Conservation (phyloP, 495 filamentous ascomycete genomes). For the Aspergillus conjunctus region DNA sequence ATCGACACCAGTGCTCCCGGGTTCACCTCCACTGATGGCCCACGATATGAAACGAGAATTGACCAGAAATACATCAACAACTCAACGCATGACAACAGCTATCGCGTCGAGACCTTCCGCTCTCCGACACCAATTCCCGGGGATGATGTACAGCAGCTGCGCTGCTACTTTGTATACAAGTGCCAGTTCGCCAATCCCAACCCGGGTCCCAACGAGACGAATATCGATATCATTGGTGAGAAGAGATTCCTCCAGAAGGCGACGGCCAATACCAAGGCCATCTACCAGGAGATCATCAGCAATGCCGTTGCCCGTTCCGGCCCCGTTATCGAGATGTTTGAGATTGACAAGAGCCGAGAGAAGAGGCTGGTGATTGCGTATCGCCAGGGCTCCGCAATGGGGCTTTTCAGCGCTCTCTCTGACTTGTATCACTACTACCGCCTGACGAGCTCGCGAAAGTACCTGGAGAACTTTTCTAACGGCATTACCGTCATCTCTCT, state of each 20-base stretch:
- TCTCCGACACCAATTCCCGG: constrained; percentile 74
- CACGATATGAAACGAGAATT: constrained; percentile 89
- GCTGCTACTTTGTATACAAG: constrained; percentile 98
- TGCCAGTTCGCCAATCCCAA: constrained; percentile 82
- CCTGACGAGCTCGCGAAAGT: constrained; percentile 92
- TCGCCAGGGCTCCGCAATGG: constrained; percentile 86
- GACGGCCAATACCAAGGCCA: constrained; percentile 88
- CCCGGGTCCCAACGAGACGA: constrained; percentile 73
- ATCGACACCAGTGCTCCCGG: constrained; percentile 96
- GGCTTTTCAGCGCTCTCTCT: constrained; percentile 91
- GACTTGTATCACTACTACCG: constrained; percentile 99
- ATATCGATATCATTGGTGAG: constrained; percentile 88
- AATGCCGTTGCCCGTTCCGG: constrained; percentile 80
- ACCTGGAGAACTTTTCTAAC: constrained; percentile 98
- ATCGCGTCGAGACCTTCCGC: constrained; percentile 95
- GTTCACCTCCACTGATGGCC: constrained; percentile 69
- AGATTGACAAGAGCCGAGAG: constrained; percentile 86
- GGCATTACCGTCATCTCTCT: constrained; percentile 95
- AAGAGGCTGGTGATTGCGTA: constrained; percentile 94
- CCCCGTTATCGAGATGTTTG: constrained; percentile 96
- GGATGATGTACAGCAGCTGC: constrained; percentile 73
- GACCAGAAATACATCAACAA: constrained; percentile 91
- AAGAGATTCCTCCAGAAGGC: constrained; percentile 94
- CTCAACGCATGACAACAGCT: constrained; percentile 65
- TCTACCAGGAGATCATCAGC: constrained; percentile 91